Base-by-base conservation (phyloP, 495 filamentous ascomycete genomes). In the Podospora pseudoanserina region DNA sequence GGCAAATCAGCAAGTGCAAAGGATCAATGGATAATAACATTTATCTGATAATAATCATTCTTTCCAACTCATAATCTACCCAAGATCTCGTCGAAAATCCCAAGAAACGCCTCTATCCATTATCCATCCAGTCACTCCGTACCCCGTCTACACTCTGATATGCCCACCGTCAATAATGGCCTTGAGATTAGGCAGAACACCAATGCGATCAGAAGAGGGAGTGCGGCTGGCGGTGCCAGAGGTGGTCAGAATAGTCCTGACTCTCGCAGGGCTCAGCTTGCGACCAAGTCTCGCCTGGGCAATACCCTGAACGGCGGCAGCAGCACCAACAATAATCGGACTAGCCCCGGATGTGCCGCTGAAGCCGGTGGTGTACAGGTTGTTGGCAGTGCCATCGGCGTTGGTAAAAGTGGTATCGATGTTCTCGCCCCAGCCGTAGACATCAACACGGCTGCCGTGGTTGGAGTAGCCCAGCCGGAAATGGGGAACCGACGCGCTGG, bases 401-500 rank as follows among this genome's bases (percentile, higher is more conserved):
- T 73, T 60, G 4, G 65, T 64, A 39, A 59, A 55, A 1, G 72
- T 53, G 3, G 72, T 73, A 53, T 61, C 66, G 16, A 73, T 63
- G 19, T 59, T 65, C 23, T 69, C 65, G 4, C 56, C 67, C 72
- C 72, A 73, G 0, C 57, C 64, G 27, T 71, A 68, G 0, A 71
- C 67, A 55, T 73, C 72, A 1, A 73, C 65, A 0, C 72, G 72
- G 2, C 55, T 64, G 4, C 72, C 72, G 58, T 69, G 64, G 63
- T 70, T 73, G 44, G 69, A 69, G 5, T 58, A 58, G 2, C 57
- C 64, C 28, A 66, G 28, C 2, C 69, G 62, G 11, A 39, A 59
- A 23, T 70, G 72, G 27, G 62, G 69, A 13, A 60, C 60, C 28
- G 30, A 20, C 11, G 53, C 67, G 55, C 34, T 65, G 11, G 61